Conservation (phyloP, 1,284 basidiomycete genomes). For the Sporisorium graminicola region DNA sequence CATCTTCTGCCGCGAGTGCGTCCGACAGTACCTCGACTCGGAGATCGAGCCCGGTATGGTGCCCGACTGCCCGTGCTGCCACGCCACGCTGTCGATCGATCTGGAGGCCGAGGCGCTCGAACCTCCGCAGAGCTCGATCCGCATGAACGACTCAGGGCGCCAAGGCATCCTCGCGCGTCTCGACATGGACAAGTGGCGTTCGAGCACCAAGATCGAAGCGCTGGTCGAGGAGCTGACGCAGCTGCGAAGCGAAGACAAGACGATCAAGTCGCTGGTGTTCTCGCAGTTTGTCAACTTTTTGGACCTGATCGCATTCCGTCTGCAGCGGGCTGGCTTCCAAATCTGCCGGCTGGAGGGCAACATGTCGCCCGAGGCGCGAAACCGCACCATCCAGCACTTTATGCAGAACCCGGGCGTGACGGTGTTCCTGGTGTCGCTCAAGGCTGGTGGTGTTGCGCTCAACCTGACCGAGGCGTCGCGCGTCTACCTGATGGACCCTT, state of each 20-base stretch:
- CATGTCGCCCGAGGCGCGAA: constrained; percentile 95
- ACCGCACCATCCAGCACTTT: constrained; percentile 93
- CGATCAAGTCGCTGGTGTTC: constrained; percentile 96
- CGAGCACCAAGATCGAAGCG: constrained; percentile 96
- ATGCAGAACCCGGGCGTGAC: constrained; percentile 95
- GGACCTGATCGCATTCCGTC: constrained; percentile 88
- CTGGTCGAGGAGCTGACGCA: constrained; percentile 92
- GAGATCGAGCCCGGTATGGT: constrained; percentile 75
- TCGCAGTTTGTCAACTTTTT: constrained; percentile 86
- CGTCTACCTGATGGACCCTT: constrained; percentile 69
- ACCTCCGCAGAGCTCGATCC: constrained; percentile 74
- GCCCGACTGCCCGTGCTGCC: constrained; percentile 95
- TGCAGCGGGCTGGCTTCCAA: constrained; percentile 88
- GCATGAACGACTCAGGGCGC: constrained; percentile 73
- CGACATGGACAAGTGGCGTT: constrained; percentile 89
- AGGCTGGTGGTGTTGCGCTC: constrained; percentile 91
- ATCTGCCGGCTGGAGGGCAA: constrained; percentile 94
- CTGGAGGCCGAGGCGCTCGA: constrained; percentile 92
- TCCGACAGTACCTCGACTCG: constrained; percentile 86
- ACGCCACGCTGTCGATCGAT: constrained; percentile 92
- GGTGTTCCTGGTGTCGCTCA: constrained; percentile 92
- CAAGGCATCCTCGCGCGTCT: constrained; percentile 95
- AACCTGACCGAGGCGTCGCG: constrained; percentile 68
- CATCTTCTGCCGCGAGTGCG: constrained; percentile 88
- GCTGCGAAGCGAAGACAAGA: constrained; percentile 84